A percentile compares a stretch with the other conserved stretches of the same genome.
phyloP scores from a whole-genome alignment of 305 asterid species.

The Rubia balearica region DNA sequence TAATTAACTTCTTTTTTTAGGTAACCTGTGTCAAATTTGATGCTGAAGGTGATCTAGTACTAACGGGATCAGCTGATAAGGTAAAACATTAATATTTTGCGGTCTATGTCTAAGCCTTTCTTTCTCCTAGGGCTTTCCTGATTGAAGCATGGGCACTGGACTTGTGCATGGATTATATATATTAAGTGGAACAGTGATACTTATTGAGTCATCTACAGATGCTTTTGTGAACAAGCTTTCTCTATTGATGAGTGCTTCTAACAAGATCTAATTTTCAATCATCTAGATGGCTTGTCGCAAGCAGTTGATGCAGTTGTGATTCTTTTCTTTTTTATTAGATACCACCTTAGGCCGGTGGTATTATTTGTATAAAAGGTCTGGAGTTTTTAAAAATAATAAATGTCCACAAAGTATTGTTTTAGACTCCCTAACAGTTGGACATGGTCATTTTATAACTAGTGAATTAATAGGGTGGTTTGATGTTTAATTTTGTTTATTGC shows the following conservation, averaged over 20 bases:
- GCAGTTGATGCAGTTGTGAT: not conserved
- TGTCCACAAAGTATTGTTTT: too few relatives aligned
- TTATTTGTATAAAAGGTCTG: not conserved
- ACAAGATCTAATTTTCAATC: not conserved
- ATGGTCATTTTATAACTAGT: too few relatives aligned
- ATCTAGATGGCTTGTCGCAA: not conserved
- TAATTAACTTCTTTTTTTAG: constrained; percentile 26
- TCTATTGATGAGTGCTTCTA: not conserved
- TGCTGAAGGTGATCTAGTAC: constrained; percentile 63
- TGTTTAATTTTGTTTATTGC: not conserved
- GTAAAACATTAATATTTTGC: constrained; percentile 25
- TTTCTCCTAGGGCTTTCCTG: not conserved
- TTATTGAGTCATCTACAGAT: not conserved
- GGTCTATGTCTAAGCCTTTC: not conserved
- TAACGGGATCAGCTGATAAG: constrained; percentile 93
- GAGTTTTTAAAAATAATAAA: not conserved
- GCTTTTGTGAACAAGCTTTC: not conserved
- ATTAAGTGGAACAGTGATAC: not conserved
- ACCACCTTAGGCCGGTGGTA: not conserved
- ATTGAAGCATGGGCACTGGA: not conserved
- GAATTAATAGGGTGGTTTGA: too few relatives aligned
- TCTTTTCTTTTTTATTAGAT: not conserved
- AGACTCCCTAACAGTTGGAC: too few relatives aligned
- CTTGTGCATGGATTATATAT: not conserved
- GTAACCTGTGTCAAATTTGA: constrained; percentile 88